A percentile compares a stretch with the other conserved stretches of the same genome.
Evolutionary conservation across 164 flowering plant species (phyloP).

Genomic region (Brasenia schreberi): DNA sequence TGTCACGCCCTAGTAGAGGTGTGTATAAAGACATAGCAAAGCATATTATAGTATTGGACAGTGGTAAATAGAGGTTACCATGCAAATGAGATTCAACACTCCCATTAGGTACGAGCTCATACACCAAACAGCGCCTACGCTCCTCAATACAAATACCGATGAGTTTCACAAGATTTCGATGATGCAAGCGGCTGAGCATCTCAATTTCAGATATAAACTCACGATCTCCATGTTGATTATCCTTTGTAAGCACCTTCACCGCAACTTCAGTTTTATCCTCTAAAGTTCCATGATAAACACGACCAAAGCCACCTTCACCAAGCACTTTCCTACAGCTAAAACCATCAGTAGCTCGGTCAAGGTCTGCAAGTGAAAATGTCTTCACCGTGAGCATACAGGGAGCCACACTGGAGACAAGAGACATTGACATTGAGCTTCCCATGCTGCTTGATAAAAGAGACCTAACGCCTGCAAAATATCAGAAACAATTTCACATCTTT

Average conservation of each 20-base stretch:
- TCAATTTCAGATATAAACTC: slow-evolving; percentile 94
- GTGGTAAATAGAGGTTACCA: slow-evolving; percentile 31
- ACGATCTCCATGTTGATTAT: slow-evolving; percentile 64
- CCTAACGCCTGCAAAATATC: slow-evolving; percentile 40
- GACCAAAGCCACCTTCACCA: slow-evolving; percentile 98
- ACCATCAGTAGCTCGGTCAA: slow-evolving; percentile 78
- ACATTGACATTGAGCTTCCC: slow-evolving; percentile 56
- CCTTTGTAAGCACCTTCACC: slow-evolving; percentile 72
- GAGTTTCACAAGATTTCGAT: slow-evolving; percentile 89
- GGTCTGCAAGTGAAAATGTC: slow-evolving; percentile 62
- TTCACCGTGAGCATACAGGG: slow-evolving; percentile 64
- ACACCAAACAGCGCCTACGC: slow-evolving; percentile 71
- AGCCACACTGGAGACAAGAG: slow-evolving; percentile 68
- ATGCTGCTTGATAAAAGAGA: slow-evolving; percentile 56
- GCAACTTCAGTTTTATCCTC: slow-evolving; percentile 76
- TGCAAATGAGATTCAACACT: slow-evolving; percentile 98
- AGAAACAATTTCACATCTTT: not conserved
- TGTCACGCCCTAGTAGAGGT: no score
- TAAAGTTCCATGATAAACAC: slow-evolving; percentile 65
- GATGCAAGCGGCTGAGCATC: slow-evolving; percentile 95
- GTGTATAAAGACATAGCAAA: no score
- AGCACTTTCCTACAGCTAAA: slow-evolving; percentile 58
- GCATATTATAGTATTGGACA: not conserved
- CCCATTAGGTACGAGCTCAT: slow-evolving; percentile 87
- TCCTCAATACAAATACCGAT: slow-evolving; percentile 90